phyloP scores from a whole-genome alignment of 1,284 basidiomycete species.

The Cerioporus squamosus region DNA sequence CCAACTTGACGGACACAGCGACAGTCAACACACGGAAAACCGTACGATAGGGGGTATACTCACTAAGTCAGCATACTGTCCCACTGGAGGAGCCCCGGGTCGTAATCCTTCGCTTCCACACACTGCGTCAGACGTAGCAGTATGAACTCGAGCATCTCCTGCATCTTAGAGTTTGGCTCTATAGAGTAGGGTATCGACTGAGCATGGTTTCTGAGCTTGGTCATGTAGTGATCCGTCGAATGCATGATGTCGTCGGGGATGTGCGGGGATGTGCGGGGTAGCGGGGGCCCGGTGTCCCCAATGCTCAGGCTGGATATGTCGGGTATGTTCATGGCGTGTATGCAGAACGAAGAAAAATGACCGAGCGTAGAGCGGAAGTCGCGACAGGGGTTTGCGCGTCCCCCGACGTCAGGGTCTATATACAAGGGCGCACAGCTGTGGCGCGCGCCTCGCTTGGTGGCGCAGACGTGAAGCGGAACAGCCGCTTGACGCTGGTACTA shows the following conservation, averaged over 20 bases:
- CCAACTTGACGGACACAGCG: conserved; percentile 57
- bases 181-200: conserved; percentile 79
- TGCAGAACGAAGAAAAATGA: conserved; percentile 2
- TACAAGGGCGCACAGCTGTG: conserved; percentile 10
- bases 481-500: no score
- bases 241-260: conserved; percentile 44
- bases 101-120: conserved; percentile 81
- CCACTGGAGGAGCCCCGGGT: conserved; percentile 79
- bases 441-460: conserved; percentile 14
- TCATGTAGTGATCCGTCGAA: conserved; percentile 50
- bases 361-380: neutral
- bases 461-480: neutral
- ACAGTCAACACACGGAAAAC: conserved; percentile 19
- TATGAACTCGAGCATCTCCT: conserved; percentile 80
- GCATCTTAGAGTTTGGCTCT: conserved; percentile 83
- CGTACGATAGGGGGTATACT: conserved; percentile 19
- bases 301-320: conserved; percentile 52
- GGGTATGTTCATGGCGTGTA: conserved; percentile 48
- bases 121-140: conserved; percentile 72
- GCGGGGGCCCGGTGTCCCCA: conserved; percentile 40
- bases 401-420: conserved; percentile 13
- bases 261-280: conserved; percentile 8
- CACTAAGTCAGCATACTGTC: conserved; percentile 78
- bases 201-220: conserved; percentile 64
- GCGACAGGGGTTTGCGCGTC: neutral